These are phyloP conservation scores for Globisporangium mamillatum DNA, from an alignment of 352 stramenopile genomes.

Conservation along the genomic window DNA sequence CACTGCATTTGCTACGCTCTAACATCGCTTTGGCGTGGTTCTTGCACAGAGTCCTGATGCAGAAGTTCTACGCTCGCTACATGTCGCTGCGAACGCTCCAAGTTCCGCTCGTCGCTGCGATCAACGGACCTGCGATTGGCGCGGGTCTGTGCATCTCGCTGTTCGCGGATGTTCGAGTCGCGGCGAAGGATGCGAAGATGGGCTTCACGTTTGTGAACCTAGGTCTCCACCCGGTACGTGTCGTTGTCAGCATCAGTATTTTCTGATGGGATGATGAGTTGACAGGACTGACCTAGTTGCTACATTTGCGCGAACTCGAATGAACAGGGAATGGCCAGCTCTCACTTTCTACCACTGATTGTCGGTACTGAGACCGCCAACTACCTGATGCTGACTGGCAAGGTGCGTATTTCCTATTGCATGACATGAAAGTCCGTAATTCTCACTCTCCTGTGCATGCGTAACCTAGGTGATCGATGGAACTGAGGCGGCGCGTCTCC, in stretches of 20 bases:
- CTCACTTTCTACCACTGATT: conserved; percentile 73
- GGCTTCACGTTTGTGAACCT: conserved; percentile 88
- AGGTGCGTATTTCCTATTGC: conserved; percentile 20
- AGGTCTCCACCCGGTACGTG: conserved; percentile 65
- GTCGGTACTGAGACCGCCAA: conserved; percentile 60
- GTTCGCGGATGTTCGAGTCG: conserved; percentile 80
- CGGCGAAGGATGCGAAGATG: conserved; percentile 63
- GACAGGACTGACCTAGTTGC: background rate
- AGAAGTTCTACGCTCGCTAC: conserved; percentile 82
- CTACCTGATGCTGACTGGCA: conserved; percentile 75
- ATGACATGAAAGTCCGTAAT: background rate
- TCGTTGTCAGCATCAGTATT: too few species aligned
- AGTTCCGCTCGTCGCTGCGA: conserved; percentile 79
- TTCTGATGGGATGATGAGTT: background rate
- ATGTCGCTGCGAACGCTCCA: conserved; percentile 72
- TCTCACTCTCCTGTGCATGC: background rate
- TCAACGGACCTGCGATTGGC: conserved; percentile 84
- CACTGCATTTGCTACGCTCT: background rate
- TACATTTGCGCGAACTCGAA: background rate
- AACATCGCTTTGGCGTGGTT: background rate
- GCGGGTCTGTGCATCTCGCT: conserved; percentile 80
- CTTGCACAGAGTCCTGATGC: conserved; percentile 61
- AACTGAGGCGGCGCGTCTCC: conserved; percentile 43
- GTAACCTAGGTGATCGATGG: conserved; percentile 51
- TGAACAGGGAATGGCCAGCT: conserved; percentile 73